These are phyloP conservation scores for Cutaneotrichosporon sp. DNA, from an alignment of 1,284 basidiomycete genomes.

Conservation along the genomic window DNA sequence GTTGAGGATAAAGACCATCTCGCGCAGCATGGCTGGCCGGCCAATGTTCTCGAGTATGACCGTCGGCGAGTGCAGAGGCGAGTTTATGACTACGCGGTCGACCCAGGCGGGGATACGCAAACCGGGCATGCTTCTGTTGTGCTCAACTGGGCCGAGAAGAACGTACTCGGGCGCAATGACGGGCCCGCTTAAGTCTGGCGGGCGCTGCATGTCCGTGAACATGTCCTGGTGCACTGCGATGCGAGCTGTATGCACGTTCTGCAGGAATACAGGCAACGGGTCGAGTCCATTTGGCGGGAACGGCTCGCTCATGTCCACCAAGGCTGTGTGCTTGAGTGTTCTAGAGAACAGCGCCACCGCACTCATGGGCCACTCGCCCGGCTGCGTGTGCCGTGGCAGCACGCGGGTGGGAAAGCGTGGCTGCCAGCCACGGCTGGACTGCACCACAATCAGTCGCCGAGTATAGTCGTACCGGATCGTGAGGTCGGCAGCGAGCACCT, in stretches of 20 bases:
- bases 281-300: background rate
- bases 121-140: background rate
- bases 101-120: background rate
- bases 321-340: background rate
- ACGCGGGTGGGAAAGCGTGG: background rate
- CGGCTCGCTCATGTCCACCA: background rate
- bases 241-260: background rate
- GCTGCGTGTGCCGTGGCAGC: background rate
- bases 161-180: background rate
- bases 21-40: background rate
- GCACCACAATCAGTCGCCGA: background rate
- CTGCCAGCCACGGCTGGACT: background rate
- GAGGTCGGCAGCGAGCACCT: background rate
- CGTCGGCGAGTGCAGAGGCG: background rate
- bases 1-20: conserved; percentile 1
- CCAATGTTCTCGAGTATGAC: background rate
- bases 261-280: background rate
- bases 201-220: background rate
- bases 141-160: background rate
- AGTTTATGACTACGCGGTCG: background rate
- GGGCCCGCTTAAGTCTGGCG: background rate
- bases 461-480: background rate
- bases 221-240: background rate
- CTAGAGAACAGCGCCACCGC: background rate
- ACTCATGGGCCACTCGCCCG: background rate